Evolutionary conservation across 108 stramenopile genomes (phyloP).

Genomic region (Nitzschia putrida): DNA sequence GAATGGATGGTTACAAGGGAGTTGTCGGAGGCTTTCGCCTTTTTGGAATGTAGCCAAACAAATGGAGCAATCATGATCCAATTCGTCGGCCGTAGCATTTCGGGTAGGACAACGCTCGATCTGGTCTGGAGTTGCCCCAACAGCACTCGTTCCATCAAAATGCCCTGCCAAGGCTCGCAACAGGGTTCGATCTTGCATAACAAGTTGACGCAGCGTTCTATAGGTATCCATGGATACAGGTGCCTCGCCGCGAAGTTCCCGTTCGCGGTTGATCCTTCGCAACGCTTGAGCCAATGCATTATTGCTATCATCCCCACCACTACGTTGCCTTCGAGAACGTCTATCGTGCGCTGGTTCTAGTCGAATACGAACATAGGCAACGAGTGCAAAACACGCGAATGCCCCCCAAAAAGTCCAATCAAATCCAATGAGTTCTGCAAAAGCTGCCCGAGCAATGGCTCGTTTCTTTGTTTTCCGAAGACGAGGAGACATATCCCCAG

Average conservation of each 20-base stretch:
- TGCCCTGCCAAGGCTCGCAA: constrained; percentile 22
- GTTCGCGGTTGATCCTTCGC: constrained; percentile 24
- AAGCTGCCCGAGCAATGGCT: background rate
- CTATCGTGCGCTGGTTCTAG: constrained; percentile 2
- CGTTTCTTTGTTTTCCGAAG: background rate
- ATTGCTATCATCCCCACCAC: background rate
- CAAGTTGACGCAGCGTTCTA: constrained; percentile 3
- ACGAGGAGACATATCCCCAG: background rate
- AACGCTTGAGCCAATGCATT: constrained; percentile 9
- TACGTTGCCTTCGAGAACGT: background rate
- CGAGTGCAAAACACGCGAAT: constrained; percentile 6
- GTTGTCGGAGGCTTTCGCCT: constrained; percentile 4
- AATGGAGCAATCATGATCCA: constrained; percentile 24
- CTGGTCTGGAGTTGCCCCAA: constrained; percentile 14
- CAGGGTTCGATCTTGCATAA: constrained; percentile 15
- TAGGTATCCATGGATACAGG: constrained; percentile 24
- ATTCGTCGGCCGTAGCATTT: constrained; percentile 4
- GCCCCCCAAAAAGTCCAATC: constrained; percentile 16
- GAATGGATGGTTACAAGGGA: constrained; percentile 28
- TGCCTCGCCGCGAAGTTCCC: constrained; percentile 17
- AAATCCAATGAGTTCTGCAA: background rate
- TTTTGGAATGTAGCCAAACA: constrained; percentile 17
- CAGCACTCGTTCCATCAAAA: background rate
- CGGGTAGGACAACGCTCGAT: constrained; percentile 17
- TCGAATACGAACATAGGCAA: constrained; percentile 15